These are phyloP conservation scores for Neofusicoccum parvum DNA, from an alignment of 2,329 filamentous ascomycete genomes.

Conservation along the genomic window DNA sequence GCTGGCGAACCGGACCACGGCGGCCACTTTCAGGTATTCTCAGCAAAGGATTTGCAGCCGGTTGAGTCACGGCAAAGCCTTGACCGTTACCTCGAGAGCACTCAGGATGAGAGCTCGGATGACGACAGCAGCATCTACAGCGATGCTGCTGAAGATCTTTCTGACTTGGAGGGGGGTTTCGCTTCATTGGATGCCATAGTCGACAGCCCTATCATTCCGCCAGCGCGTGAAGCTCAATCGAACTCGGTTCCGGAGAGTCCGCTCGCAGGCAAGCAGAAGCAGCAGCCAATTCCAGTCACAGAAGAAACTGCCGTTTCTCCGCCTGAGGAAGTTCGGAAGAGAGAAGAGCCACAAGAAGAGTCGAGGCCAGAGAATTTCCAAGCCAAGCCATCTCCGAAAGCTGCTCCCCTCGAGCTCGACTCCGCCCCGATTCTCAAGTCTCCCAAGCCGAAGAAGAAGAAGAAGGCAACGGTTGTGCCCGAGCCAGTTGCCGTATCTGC, in stretches of 20 bases:
- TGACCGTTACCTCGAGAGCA: slow-evolving; percentile 1
- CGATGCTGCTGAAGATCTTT: slow-evolving; percentile 74
- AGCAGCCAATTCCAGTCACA: slow-evolving; percentile 53
- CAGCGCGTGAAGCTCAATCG: neutral
- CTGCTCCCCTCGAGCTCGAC: neutral
- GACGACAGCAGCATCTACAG: slow-evolving; percentile 64
- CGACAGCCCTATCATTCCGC: slow-evolving; percentile 53
- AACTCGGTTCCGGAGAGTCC: slow-evolving; percentile 15
- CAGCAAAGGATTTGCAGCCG: neutral
- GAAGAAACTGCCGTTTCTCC: neutral
- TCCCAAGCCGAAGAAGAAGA: slow-evolving; percentile 45
- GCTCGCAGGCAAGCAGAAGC: slow-evolving; percentile 48
- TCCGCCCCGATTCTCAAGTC: slow-evolving; percentile 3
- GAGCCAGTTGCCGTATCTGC: slow-evolving; percentile 5
- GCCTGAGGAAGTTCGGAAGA: neutral
- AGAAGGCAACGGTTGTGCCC: slow-evolving; percentile 28
- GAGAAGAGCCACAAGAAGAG: neutral
- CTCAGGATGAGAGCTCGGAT: slow-evolving; percentile 33
- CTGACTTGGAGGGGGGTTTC: slow-evolving; percentile 68
- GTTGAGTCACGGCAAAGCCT: slow-evolving; percentile 1
- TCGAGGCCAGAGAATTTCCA: neutral
- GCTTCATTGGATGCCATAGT: slow-evolving; percentile 73
- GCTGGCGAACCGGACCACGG: neutral
- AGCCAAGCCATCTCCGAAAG: slow-evolving; percentile 21
- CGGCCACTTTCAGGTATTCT: slow-evolving; percentile 2